Percentiles rank a stretch among this genome's conserved stretches.
phyloP scores from a whole-genome alignment of 768 basidiomycete species.

The Sutorius australiensis region DNA sequence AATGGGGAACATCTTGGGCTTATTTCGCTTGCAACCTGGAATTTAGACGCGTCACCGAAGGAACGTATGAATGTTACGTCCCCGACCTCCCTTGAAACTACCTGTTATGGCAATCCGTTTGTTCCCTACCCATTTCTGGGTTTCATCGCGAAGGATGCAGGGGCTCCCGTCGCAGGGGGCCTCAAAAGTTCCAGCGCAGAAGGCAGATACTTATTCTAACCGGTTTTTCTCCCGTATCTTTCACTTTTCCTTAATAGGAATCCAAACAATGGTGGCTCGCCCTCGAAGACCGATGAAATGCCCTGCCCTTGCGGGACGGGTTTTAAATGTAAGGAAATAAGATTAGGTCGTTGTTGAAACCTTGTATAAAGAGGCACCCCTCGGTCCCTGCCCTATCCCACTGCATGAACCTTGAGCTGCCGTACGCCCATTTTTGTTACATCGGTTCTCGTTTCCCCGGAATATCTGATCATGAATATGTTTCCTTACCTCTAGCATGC shows the following conservation, averaged over 20 bases:
- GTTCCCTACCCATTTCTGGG: conserved; percentile 34
- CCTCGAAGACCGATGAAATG: conserved; percentile 18
- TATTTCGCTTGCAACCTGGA: conserved; percentile 29
- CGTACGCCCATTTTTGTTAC: conserved; percentile 35
- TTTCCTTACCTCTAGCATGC: conserved; percentile 30
- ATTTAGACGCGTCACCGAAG: conserved; percentile 32
- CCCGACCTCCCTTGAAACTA: conserved; percentile 35
- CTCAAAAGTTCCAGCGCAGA: conserved; percentile 33
- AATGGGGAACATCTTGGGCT: conserved; percentile 20
- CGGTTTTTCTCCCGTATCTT: conserved; percentile 29
- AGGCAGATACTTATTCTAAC: conserved; percentile 29
- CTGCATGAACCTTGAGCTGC: conserved; percentile 35
- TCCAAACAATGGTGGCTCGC: conserved; percentile 30
- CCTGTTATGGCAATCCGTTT: conserved; percentile 36
- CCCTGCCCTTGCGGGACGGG: conserved; percentile 22
- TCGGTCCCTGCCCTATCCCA: conserved; percentile 31
- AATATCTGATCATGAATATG: conserved; percentile 31
- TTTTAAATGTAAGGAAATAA: conserved; percentile 28
- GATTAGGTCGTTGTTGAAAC: conserved; percentile 29
- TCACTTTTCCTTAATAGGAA: conserved; percentile 32
- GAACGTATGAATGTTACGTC: conserved; percentile 29
- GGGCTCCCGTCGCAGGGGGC: conserved; percentile 27
- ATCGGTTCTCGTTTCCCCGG: conserved; percentile 22
- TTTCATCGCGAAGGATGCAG: conserved; percentile 23
- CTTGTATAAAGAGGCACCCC: conserved; percentile 34